A percentile compares a stretch with the other conserved stretches of the same genome.
phyloP scores from a whole-genome alignment of 75 land plant genomes.

The Adiantum capillusveneris region DNA sequence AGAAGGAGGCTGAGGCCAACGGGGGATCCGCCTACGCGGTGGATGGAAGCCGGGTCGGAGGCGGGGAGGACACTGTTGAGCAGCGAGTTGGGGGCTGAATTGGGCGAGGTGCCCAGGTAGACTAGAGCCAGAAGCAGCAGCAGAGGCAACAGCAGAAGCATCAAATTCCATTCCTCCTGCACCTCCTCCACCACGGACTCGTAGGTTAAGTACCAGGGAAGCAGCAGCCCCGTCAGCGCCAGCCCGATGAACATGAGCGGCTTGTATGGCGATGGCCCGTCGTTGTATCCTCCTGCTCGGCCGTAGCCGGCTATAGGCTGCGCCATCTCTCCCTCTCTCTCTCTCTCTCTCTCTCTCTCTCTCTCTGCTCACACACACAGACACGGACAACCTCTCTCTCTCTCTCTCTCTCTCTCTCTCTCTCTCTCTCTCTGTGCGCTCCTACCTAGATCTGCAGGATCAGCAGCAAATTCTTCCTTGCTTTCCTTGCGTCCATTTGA shows the following conservation, averaged over 20 bases:
- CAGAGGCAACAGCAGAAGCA: neutral
- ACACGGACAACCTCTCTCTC: too few relatives aligned
- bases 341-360: too few relatives aligned
- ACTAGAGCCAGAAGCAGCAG: neutral
- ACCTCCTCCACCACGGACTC: slow-evolving; percentile 5
- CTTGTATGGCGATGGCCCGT: neutral
- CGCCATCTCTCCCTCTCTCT: too few relatives aligned
- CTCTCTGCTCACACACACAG: too few relatives aligned
- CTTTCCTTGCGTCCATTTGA: too few relatives aligned
- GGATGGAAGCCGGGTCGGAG: slow-evolving; percentile 1
- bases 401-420: too few relatives aligned
- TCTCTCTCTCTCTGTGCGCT: too few relatives aligned
- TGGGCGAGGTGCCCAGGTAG: neutral
- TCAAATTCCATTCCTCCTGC: neutral
- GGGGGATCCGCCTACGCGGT: slow-evolving; percentile 1
- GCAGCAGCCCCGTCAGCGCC: neutral
- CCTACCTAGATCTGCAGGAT: too few relatives aligned
- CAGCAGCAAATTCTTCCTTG: too few relatives aligned
- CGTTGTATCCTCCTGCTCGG: too few relatives aligned
- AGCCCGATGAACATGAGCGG: neutral
- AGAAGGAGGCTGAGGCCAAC: slow-evolving; percentile 2
- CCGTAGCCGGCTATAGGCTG: too few relatives aligned
- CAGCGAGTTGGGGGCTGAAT: neutral
- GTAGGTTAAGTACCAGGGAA: neutral
- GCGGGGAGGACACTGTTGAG: neutral